Base-by-base conservation (phyloP, 2,329 filamentous ascomycete genomes). In the Sporothrix pseudoabietina region DNA sequence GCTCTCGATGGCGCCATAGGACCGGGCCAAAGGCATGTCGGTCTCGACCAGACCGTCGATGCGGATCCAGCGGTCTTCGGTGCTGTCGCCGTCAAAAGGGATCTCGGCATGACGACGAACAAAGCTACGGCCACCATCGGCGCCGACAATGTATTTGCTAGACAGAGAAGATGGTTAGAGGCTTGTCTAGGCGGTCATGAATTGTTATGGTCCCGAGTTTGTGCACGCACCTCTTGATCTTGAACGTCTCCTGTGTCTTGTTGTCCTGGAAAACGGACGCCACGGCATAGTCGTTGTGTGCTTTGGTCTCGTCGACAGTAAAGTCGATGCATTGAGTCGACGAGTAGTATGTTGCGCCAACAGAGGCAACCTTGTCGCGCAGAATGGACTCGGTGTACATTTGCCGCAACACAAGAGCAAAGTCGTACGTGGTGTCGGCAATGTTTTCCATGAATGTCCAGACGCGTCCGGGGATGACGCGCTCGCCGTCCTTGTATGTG, bases 221-320 rank as follows among this genome's bases (percentile, higher is more conserved):
- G 4, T 35, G 7, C 57, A 10, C 35, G 0, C 5, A 75, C 75
- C 74, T 76, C 88, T 96, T 97, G 80, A 97, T 94, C 1, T 12
- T 30, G 26, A 73, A 73, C 12, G 57, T 66, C 82, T 98, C 93
- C 81, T 91, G 90, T 0, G 95, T 98, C 3, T 94, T 91, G 79
- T 91, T 89, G 79, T 93, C 93, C 80, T 98, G 80, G 76, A 92
- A 85, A 0, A 95, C 94, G 0, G 98, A 91, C 73, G 97, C 88
- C 82, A 94, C 97, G 9, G 94, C 93, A 84, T 94, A 90, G 78
- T 92, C 89, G 85, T 98, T 98, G 3, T 94, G 94, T 85, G 98
- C 94, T 0, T 94, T 94, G 83, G 91, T 90, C 19, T 26, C 49
- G 70, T 84, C 79, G 8, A 85, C 69, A 1, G 79, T 75, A 39